These are phyloP conservation scores for Saturnispora ahearnii DNA, from an alignment of 805 yeast genomes.

Conservation along the genomic window DNA sequence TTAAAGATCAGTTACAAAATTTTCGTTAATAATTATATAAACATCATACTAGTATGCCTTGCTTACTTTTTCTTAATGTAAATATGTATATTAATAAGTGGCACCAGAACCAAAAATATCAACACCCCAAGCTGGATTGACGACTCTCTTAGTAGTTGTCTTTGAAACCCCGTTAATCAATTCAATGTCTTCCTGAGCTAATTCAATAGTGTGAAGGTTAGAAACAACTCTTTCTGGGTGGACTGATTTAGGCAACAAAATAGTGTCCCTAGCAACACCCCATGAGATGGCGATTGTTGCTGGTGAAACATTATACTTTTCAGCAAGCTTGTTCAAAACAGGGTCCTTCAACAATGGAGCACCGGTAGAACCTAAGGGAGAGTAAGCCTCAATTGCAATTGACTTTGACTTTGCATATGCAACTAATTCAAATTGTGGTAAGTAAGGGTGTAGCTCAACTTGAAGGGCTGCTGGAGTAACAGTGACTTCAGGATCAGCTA, in stretches of 20 bases:
- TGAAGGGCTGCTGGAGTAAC: slow-evolving; percentile 65
- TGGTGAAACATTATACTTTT: slow-evolving; percentile 35
- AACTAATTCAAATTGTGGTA: slow-evolving; percentile 56
- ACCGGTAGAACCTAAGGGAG: slow-evolving; percentile 61
- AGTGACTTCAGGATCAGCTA: slow-evolving; percentile 38
- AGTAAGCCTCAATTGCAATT: slow-evolving; percentile 63
- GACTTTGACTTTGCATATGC: slow-evolving; percentile 43
- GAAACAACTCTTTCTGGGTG: slow-evolving; percentile 25
- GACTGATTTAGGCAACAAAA: slow-evolving; percentile 32
- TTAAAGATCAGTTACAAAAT: neutral
- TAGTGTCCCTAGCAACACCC: slow-evolving; percentile 46
- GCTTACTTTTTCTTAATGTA: neutral
- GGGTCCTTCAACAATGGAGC: slow-evolving; percentile 44
- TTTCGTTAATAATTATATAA: neutral
- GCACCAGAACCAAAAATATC: slow-evolving; percentile 9
- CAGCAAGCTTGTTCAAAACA: slow-evolving; percentile 35
- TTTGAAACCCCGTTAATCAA: slow-evolving; percentile 15
- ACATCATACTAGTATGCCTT: neutral
- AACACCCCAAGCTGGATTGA: slow-evolving; percentile 14
- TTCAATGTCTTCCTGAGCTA: slow-evolving; percentile 31
- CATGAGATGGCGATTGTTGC: slow-evolving; percentile 50
- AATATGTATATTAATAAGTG: neutral
- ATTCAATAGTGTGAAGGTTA: slow-evolving; percentile 29
- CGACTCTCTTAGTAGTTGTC: slow-evolving; percentile 8
- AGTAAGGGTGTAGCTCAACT: slow-evolving; percentile 66